These are phyloP conservation scores for Fusarium humuli DNA, from an alignment of 2,329 filamentous ascomycete genomes.

Conservation along the genomic window DNA sequence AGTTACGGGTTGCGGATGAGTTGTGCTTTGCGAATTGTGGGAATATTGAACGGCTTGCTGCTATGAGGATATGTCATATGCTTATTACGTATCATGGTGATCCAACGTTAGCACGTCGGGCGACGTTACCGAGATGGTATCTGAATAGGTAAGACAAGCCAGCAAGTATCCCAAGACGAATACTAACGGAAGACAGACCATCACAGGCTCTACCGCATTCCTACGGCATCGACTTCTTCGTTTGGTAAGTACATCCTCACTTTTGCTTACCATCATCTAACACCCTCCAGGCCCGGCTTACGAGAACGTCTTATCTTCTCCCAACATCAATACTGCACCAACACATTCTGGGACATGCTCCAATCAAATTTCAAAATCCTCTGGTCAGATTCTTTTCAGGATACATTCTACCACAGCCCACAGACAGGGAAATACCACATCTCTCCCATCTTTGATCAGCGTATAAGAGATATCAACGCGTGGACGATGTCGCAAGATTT, in stretches of 20 bases:
- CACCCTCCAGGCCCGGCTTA: constrained; percentile 42
- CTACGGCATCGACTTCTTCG: constrained; percentile 49
- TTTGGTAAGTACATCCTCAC: constrained; percentile 39
- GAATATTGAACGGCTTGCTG: constrained; percentile 42
- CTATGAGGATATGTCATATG: constrained; percentile 43
- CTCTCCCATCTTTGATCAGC: constrained; percentile 42
- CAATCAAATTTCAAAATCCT: constrained; percentile 37
- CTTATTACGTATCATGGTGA: constrained; percentile 47
- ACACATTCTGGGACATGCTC: constrained; percentile 47
- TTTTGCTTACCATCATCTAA: neutral
- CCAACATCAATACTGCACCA: constrained; percentile 48
- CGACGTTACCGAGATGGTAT: constrained; percentile 45
- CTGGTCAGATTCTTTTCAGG: constrained; percentile 45
- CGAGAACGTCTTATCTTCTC: constrained; percentile 48
- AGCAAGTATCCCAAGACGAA: too few relatives aligned
- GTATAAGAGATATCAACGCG: constrained; percentile 45
- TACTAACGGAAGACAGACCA: constrained; percentile 38
- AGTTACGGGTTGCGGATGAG: constrained; percentile 44
- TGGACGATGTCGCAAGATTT: constrained; percentile 48
- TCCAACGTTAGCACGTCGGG: constrained; percentile 33
- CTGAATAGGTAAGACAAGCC: constrained; percentile 46
- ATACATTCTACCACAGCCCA: constrained; percentile 43
- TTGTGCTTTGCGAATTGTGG: constrained; percentile 37
- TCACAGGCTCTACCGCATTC: constrained; percentile 47
- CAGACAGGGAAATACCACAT: constrained; percentile 44